Evolutionary conservation across 2,329 filamentous ascomycete species (phyloP).

Genomic region (Coniella vitis): DNA sequence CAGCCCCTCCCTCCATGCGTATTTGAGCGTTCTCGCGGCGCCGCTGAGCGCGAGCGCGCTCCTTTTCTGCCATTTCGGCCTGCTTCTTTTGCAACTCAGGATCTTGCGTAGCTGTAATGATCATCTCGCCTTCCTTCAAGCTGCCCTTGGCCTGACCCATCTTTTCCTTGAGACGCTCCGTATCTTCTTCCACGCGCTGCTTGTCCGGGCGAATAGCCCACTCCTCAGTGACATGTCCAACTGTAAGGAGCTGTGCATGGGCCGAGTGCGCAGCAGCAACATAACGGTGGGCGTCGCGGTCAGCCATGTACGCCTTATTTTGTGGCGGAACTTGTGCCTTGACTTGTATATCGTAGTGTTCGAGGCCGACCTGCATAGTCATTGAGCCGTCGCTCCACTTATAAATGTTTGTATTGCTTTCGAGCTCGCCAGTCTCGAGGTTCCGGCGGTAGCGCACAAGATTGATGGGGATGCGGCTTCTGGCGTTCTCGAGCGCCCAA

Average conservation of each 20-base stretch:
- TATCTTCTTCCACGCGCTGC: slow-evolving; percentile 35
- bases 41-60: slow-evolving; percentile 59
- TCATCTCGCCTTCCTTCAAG: slow-evolving; percentile 44
- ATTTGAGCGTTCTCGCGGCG: slow-evolving; percentile 61
- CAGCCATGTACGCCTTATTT: slow-evolving; percentile 55
- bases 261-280: slow-evolving; percentile 64
- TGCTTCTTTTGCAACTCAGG: slow-evolving; percentile 69
- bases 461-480: slow-evolving; percentile 51
- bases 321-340: slow-evolving; percentile 60
- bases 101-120: slow-evolving; percentile 65
- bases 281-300: slow-evolving; percentile 70
- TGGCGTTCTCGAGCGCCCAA: slow-evolving; percentile 47
- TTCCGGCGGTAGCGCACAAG: slow-evolving; percentile 66
- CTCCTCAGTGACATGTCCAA: slow-evolving; percentile 69
- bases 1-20: slow-evolving; percentile 52
- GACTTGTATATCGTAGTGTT: slow-evolving; percentile 68
- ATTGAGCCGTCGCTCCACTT: slow-evolving; percentile 75
- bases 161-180: slow-evolving; percentile 61
- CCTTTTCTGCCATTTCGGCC: slow-evolving; percentile 69
- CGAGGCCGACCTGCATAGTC: slow-evolving; percentile 66
- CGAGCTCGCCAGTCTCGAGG: slow-evolving; percentile 55
- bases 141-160: slow-evolving; percentile 52
- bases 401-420: slow-evolving; percentile 69
- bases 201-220: slow-evolving; percentile 59
- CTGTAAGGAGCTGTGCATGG: slow-evolving; percentile 62